Conservation (phyloP, 306 rosid genomes). For the Amphicarpaea edgeworthii region DNA sequence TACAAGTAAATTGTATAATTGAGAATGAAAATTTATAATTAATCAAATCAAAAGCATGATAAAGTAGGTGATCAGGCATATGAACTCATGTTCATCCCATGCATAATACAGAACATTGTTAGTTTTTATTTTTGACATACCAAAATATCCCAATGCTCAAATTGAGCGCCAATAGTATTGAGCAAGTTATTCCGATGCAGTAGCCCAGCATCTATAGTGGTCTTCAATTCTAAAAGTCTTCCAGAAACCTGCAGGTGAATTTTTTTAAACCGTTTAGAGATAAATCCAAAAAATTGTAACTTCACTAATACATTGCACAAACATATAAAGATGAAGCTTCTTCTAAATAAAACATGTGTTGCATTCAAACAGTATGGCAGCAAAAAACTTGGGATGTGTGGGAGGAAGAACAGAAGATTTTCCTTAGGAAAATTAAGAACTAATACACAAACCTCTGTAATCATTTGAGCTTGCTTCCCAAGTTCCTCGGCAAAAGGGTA, state of each 20-base stretch:
- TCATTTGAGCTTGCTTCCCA: slow-evolving; percentile 60
- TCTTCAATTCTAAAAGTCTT: slow-evolving; percentile 78
- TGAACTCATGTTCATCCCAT: slow-evolving; percentile 3
- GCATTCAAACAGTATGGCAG: slow-evolving; percentile 1
- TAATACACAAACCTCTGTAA: slow-evolving; percentile 54
- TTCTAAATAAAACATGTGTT: slow-evolving; percentile 35
- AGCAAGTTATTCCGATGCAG: slow-evolving; percentile 75
- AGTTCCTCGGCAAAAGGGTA: slow-evolving; percentile 85
- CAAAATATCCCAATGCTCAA: slow-evolving; percentile 84
- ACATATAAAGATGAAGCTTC: slow-evolving; percentile 29
- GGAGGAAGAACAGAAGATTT: neutral
- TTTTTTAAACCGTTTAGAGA: slow-evolving; percentile 29
- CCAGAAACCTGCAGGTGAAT: slow-evolving; percentile 71
- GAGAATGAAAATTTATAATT: slow-evolving; percentile 21
- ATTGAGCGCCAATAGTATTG: slow-evolving; percentile 72
- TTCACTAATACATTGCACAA: slow-evolving; percentile 1
- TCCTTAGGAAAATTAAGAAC: slow-evolving; percentile 38
- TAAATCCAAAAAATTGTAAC: neutral
- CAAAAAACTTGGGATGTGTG: neutral
- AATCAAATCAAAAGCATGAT: slow-evolving; percentile 16
- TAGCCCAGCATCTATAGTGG: slow-evolving; percentile 83
- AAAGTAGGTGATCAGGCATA: neutral
- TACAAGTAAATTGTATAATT: slow-evolving; percentile 11
- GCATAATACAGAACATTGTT: slow-evolving; percentile 19
- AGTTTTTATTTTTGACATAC: slow-evolving; percentile 53